Conservation (phyloP, 305 asterid genomes). For the Fraxinus latifolia region DNA sequence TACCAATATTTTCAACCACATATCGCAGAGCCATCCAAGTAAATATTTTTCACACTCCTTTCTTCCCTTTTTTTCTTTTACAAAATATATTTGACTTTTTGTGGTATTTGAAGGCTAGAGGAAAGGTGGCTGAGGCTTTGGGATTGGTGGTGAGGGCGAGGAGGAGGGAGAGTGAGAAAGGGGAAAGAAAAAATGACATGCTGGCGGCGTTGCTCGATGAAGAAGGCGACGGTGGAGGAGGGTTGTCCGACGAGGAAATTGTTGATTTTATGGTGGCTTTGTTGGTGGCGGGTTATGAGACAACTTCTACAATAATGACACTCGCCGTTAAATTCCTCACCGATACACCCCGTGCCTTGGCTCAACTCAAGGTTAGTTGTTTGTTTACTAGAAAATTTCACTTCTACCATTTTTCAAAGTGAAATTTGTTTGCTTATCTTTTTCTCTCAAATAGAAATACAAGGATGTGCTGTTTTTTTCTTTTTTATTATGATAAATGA, state of each 20-base stretch:
- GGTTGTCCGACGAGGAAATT: slow-evolving; percentile 81
- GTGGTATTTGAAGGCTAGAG: slow-evolving; percentile 52
- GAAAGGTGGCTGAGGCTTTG: slow-evolving; percentile 93
- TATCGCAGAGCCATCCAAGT: slow-evolving; percentile 86
- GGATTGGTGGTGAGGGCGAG: slow-evolving; percentile 72
- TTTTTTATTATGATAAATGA: neutral
- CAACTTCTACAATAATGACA: slow-evolving; percentile 92
- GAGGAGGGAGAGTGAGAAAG: slow-evolving; percentile 57
- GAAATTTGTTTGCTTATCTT: too few relatives aligned
- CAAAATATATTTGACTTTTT: neutral
- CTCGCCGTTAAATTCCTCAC: slow-evolving; percentile 85
- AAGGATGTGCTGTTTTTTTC: neutral
- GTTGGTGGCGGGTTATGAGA: slow-evolving; percentile 93
- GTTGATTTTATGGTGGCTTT: slow-evolving; percentile 88
- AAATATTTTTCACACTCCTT: neutral
- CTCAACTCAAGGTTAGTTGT: slow-evolving; percentile 65
- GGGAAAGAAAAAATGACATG: slow-evolving; percentile 77
- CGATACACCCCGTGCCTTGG: slow-evolving; percentile 66
- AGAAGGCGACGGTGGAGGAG: slow-evolving; percentile 64
- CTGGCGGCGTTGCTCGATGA: slow-evolving; percentile 76
- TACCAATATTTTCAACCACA: slow-evolving; percentile 70
- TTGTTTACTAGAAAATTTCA: too few relatives aligned
- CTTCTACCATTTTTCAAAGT: too few relatives aligned
- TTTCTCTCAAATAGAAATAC: too few relatives aligned
- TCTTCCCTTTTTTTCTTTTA: neutral